These are phyloP conservation scores for Nitzschia sp. DNA, from an alignment of 108 stramenopile species.

Conservation along the genomic window DNA sequence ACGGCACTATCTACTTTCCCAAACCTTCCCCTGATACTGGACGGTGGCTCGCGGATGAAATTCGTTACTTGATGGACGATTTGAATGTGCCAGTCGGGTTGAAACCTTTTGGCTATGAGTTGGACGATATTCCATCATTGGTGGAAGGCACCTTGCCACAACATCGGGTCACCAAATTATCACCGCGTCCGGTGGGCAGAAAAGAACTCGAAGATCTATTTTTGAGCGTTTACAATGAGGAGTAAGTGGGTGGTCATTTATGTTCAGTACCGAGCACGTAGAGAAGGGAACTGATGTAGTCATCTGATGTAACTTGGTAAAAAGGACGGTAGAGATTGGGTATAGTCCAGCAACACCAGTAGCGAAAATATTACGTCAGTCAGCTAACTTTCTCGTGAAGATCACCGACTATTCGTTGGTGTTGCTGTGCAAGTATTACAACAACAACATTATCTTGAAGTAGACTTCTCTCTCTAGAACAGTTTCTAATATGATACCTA, in stretches of 20 bases:
- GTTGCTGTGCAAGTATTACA: too few species aligned
- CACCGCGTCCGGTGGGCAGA: conserved; percentile 45
- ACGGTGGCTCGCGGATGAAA: conserved; percentile 42
- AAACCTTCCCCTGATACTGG: conserved; percentile 13
- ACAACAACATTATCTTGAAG: too few species aligned
- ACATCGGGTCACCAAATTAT: conserved; percentile 55
- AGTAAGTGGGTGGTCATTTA: too few species aligned
- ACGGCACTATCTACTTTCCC: conserved; percentile 27
- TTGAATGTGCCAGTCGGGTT: conserved; percentile 45
- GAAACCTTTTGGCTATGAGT: conserved; percentile 40
- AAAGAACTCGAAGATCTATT: conserved; percentile 41
- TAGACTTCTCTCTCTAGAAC: too few species aligned
- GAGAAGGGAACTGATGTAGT: too few species aligned
- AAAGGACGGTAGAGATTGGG: too few species aligned
- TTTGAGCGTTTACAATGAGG: conserved; percentile 26
- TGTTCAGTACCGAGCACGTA: neutral
- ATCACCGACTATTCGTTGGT: too few species aligned
- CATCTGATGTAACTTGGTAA: too few species aligned
- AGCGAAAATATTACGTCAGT: too few species aligned
- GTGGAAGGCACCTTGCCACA: conserved; percentile 54
- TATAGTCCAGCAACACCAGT: too few species aligned
- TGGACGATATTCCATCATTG: conserved; percentile 40
- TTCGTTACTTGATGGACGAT: conserved; percentile 36
- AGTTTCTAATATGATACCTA: too few species aligned
- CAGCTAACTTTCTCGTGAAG: too few species aligned